phyloP scores from a whole-genome alignment of 306 rosid genomes.

The Prunus mume region DNA sequence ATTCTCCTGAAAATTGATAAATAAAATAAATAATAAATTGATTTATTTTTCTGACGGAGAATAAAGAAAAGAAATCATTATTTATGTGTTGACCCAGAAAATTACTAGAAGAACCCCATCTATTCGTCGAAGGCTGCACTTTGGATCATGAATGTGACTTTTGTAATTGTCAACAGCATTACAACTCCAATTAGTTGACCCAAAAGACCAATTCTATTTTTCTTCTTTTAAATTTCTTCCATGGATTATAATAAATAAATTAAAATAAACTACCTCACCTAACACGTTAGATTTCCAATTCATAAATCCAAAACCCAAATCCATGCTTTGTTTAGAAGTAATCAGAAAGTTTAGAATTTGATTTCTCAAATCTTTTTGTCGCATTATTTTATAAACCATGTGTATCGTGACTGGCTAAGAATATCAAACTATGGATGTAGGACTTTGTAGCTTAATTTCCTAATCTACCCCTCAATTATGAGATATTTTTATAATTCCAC shows the following conservation, averaged over 20 bases:
- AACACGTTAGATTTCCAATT: not conserved
- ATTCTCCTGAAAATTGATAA: too few species aligned
- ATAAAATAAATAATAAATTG: not conserved
- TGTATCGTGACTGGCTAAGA: rapidly evolving
- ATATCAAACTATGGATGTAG: not conserved
- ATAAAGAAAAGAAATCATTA: not conserved
- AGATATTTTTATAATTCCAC: not conserved
- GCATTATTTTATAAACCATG: not conserved
- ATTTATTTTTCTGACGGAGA: not conserved
- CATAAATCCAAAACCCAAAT: conserved; percentile 1
- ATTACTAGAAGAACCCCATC: not conserved
- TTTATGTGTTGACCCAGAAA: too few species aligned
- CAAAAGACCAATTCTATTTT: not conserved
- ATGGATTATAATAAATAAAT: not conserved
- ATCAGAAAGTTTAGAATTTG: not conserved
- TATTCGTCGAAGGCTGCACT: not conserved
- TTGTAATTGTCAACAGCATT: not conserved
- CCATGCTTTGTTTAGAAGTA: not conserved
- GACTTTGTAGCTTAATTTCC: not conserved
- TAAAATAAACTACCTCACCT: not conserved
- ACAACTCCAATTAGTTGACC: not conserved
- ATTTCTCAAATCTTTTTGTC: not conserved
- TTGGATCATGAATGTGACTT: not conserved
- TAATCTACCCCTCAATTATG: not conserved
- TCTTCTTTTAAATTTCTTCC: not conserved